Conservation (phyloP, 257 asterid genomes). For the Nicotiana paniculata region DNA sequence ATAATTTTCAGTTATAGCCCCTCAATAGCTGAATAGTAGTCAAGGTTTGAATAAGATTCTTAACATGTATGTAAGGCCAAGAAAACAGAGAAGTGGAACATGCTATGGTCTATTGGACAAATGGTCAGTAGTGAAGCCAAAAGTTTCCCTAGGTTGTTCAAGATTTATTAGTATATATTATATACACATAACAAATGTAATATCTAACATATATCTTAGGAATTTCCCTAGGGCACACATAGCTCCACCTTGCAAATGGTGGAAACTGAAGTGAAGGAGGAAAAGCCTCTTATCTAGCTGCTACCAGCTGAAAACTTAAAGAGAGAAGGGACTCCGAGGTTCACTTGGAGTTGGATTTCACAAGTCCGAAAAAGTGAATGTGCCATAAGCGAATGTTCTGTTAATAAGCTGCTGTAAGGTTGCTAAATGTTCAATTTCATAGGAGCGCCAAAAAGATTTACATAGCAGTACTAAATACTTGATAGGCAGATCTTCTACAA, state of each 20-base stretch:
- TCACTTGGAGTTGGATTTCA: neutral
- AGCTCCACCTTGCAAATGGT: neutral
- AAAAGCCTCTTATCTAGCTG: neutral
- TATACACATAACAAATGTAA: neutral
- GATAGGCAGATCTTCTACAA: neutral
- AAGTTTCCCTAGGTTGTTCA: too few species aligned
- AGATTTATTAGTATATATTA: too few species aligned
- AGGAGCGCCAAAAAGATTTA: neutral
- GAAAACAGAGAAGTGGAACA: too few species aligned
- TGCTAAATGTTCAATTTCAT: neutral
- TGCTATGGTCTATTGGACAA: too few species aligned
- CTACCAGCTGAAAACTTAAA: neutral
- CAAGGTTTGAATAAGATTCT: constrained; percentile 31
- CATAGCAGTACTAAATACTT: neutral
- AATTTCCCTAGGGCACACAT: neutral
- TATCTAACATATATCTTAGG: too few species aligned
- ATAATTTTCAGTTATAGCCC: constrained; percentile 40
- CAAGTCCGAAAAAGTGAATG: neutral
- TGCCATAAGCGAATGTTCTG: too few species aligned
- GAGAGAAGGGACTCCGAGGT: neutral
- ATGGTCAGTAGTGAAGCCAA: too few species aligned
- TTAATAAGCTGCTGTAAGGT: neutral
- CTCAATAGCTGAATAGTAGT: constrained; percentile 31
- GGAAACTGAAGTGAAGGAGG: neutral
- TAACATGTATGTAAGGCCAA: constrained; percentile 20